Conservation (phyloP, 1,284 basidiomycete species). For the Papiliotrema fonsecae region DNA sequence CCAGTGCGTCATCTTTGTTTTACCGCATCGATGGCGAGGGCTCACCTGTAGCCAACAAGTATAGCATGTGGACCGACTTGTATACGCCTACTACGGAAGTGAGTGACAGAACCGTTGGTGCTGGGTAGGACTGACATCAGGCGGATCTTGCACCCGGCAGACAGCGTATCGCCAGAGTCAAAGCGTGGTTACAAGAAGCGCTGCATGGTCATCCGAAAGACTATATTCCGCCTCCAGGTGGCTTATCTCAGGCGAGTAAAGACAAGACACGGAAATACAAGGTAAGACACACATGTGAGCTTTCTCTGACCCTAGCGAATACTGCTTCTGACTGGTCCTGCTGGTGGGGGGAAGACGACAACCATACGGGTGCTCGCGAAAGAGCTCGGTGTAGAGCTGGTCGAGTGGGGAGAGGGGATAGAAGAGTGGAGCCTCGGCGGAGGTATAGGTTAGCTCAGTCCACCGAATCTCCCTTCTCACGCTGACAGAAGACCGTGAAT, state of each 20-base stretch:
- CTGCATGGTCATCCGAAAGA: constrained; percentile 54
- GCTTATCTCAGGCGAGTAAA: constrained; percentile 40
- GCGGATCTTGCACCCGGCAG: constrained; percentile 82
- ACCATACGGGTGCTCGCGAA: constrained; percentile 69
- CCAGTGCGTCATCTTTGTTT: too few relatives aligned
- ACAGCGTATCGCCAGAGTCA: constrained; percentile 77
- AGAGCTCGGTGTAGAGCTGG: constrained; percentile 71
- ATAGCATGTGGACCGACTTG: constrained; percentile 66
- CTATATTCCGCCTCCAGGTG: background rate
- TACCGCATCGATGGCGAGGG: too few relatives aligned
- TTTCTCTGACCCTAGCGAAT: constrained; percentile 58
- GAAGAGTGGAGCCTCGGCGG: constrained; percentile 43
- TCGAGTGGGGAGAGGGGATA: constrained; percentile 68
- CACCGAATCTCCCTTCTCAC: background rate
- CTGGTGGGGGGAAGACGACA: constrained; percentile 86
- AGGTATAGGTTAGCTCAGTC: constrained; percentile 23
- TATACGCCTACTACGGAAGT: constrained; percentile 68
- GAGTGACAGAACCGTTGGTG: constrained; percentile 9
- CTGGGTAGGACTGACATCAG: constrained; percentile 45
- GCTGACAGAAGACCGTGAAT: constrained; percentile 51
- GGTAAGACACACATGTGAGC: constrained; percentile 50
- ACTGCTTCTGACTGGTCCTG: constrained; percentile 78
- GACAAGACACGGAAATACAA: constrained; percentile 69
- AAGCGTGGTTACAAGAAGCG: constrained; percentile 79
- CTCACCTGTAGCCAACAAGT: background rate